These are phyloP conservation scores for Tricholoma furcatifolium DNA, from an alignment of 768 basidiomycete species.

Conservation along the genomic window DNA sequence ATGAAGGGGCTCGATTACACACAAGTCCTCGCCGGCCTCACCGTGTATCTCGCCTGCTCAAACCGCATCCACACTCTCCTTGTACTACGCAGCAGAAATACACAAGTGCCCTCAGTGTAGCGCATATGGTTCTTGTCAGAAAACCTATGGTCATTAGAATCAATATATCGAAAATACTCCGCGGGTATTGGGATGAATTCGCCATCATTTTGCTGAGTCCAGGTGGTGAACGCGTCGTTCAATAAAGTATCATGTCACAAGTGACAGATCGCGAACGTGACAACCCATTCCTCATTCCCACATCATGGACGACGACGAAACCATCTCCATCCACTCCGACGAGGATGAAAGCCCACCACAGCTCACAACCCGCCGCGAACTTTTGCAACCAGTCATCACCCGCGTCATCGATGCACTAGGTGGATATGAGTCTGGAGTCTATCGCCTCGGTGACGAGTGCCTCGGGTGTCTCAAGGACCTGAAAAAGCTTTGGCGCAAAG, in stretches of 20 bases:
- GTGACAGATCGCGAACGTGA: slow-evolving; percentile 19
- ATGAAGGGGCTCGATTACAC: too few species aligned
- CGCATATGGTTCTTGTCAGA: too few species aligned
- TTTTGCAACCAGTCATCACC: slow-evolving; percentile 67
- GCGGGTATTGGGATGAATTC: too few species aligned
- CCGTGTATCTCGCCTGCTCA: too few species aligned
- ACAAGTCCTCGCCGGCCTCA: too few species aligned
- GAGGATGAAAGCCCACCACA: slow-evolving; percentile 25
- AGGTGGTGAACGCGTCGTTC: neutral
- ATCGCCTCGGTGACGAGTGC: slow-evolving; percentile 81
- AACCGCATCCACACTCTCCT: too few species aligned
- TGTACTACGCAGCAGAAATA: too few species aligned
- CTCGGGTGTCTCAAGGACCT: slow-evolving; percentile 87
- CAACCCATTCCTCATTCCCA: neutral
- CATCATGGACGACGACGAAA: slow-evolving; percentile 23
- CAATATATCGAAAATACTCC: too few species aligned
- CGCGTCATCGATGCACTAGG: slow-evolving; percentile 81
- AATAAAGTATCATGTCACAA: neutral
- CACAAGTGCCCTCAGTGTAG: too few species aligned
- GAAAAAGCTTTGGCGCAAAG: slow-evolving; percentile 94
- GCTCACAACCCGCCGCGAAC: slow-evolving; percentile 41
- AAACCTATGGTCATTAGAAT: too few species aligned
- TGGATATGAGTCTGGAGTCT: slow-evolving; percentile 63
- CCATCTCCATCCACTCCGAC: slow-evolving; percentile 37
- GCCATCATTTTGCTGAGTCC: too few species aligned